Evolutionary conservation across 2,329 filamentous ascomycete species (phyloP).

Genomic region (Chrysoporthe puriensis): DNA sequence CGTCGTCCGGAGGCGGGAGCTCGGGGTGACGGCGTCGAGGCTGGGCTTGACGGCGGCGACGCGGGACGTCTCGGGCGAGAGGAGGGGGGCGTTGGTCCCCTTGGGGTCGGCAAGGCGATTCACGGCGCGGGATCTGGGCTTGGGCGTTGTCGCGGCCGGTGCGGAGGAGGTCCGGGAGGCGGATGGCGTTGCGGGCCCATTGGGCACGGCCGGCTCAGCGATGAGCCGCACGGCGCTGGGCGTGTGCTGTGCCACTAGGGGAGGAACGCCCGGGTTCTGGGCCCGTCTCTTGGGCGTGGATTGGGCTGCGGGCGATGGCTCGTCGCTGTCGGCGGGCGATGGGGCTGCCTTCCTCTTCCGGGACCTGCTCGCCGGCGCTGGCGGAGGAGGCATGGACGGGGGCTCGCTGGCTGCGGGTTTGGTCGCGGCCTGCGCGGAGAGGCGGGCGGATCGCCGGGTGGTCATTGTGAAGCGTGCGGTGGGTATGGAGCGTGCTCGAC

Average conservation of each 20-base stretch:
- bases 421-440: conserved; percentile 39
- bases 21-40: conserved; percentile 35
- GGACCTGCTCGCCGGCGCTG: conserved; percentile 23
- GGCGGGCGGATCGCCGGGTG: conserved; percentile 43
- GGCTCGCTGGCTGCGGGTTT: conserved; percentile 15
- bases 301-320: conserved; percentile 32
- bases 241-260: conserved; percentile 48
- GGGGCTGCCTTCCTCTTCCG: conserved; percentile 38
- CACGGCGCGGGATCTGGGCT: conserved; percentile 46
- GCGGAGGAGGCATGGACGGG: conserved; percentile 28
- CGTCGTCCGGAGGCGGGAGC: conserved; percentile 50
- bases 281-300: conserved; percentile 37
- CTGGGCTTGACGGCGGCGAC: conserved; percentile 40
- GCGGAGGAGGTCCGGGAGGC: conserved; percentile 16
- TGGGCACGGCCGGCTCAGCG: conserved; percentile 35
- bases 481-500: neutral
- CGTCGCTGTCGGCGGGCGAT: conserved; percentile 19
- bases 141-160: conserved; percentile 32
- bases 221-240: conserved; percentile 49
- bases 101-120: conserved; percentile 65
- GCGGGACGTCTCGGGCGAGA: conserved; percentile 72
- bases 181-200: conserved; percentile 13
- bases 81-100: conserved; percentile 68
- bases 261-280: conserved; percentile 33
- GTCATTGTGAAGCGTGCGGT: conserved; percentile 33